Base-by-base conservation (phyloP, 768 basidiomycete genomes). In the Suillus discolor region DNA sequence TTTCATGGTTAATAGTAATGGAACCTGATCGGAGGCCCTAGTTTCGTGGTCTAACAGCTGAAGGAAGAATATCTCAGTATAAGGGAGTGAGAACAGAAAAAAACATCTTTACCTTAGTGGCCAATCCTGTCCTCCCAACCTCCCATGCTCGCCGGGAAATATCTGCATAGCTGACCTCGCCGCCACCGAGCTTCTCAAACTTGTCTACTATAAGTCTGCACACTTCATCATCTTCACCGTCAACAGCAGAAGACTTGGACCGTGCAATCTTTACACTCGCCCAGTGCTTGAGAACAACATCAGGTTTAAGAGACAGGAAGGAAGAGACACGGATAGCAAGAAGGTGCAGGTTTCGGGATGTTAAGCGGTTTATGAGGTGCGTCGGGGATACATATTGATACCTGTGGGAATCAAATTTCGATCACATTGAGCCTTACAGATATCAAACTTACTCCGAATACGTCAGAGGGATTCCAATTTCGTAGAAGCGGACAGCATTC, bases 141-240 rank as follows among this genome's bases (percentile, higher is more conserved):
- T 93, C 90, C 96, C 96, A 99, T 38, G 97, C 96, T 55, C 89
- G 88, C 75, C 89, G 89, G 4, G 97, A 96, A 69, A 99, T 95
- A 66, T 97, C 97, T 11, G 96, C 96, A 75, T 95, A 98, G 72
- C 92, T 94, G 20, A 97, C 94, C 9, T 87, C 87, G 1, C 82
- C 84, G 20, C 89, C 87, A 20, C 93, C 93, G 45, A 96, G 82
- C 64, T 86, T 87, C 74, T 92, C 85, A 61, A 98, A 95, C 75
- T 99, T 98, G 71, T 90, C 88, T 6, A 98, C 96, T 65, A 99
- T 97, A 65, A 87, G 77, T 57, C 81, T 81, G 72, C 94, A 96
- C 13, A 97, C 81, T 51, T 88, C 89, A 44, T 90, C 90, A 69
- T 97, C 96, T 25, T 86, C 89, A 23, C 79, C 79, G 15, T 88